phyloP scores from a whole-genome alignment of 1,139 yeast species.

The Wickerhamiella pararugosa region DNA sequence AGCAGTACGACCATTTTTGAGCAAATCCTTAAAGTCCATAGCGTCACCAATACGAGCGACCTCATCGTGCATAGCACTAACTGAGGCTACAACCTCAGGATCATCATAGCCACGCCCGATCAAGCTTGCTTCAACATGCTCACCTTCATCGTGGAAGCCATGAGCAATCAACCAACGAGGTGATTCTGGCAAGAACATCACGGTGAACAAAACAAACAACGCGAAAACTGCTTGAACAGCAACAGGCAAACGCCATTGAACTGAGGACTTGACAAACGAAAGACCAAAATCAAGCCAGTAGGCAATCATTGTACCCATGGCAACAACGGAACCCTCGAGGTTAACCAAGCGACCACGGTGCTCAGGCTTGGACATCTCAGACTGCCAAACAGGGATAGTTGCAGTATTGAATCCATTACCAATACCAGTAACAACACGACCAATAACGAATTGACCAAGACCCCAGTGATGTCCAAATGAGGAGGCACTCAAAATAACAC shows the following conservation, averaged over 20 bases:
- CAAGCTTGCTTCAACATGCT: constrained; percentile 32
- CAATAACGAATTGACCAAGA: constrained; percentile 34
- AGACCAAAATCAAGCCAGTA: constrained; percentile 74
- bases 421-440: constrained; percentile 42
- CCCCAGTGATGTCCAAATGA: constrained; percentile 17
- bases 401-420: constrained; percentile 51
- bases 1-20: constrained; percentile 31
- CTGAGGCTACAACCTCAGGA: constrained; percentile 13
- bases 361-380: constrained; percentile 43
- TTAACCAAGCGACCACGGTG: constrained; percentile 42
- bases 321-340: constrained; percentile 56
- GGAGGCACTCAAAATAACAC: constrained; percentile 18
- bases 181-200: constrained; percentile 31
- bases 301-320: constrained; percentile 56
- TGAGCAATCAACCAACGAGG: constrained; percentile 36
- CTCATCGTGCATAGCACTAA: constrained; percentile 12
- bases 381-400: constrained; percentile 42
- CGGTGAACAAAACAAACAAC: constrained; percentile 15
- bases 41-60: constrained; percentile 18
- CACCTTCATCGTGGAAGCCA: constrained; percentile 35
- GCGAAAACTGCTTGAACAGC: constrained; percentile 25
- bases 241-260: constrained; percentile 22
- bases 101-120: constrained; percentile 14
- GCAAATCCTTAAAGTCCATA: constrained; percentile 34
- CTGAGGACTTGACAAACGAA: constrained; percentile 32